Base-by-base conservation (phyloP, 306 rosid species). In the Begonia peltatifolia region DNA sequence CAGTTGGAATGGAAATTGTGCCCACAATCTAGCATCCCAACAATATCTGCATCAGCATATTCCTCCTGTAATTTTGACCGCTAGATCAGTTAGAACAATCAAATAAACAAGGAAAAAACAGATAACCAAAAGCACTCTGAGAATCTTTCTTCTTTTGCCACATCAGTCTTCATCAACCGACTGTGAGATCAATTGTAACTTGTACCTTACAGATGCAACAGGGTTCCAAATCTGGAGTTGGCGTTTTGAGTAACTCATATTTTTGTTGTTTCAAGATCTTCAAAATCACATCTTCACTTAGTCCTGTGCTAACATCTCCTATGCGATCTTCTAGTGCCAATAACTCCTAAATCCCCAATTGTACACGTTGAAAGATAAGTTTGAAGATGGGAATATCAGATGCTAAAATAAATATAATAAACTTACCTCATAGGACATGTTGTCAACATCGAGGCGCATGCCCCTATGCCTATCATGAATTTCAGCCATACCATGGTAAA, bases 371-470 rank as follows among this genome's bases (percentile, higher is more conserved):
- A 20, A 2, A 15, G 11, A 50, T 50, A 5, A 2, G 10, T 14
- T 17, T 50, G 11, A 50, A 50, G 10, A 20, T 9, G 12, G 16
- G 23, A 0, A 20, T 20, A 20, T 20, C 23, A 30, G 38, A 30
- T 30, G 38, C 38, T 0, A 5, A 4, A 30, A 30, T 30, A 30
- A 7, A 5, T 30, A 7, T 30, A 30, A 30, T 5, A 2, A 0
- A 47, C 53, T 69, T 79, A 83, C 96, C 96, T 87, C 96, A 2
- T 87, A 83, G 44, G 94, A 83, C 94, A 87, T 83, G 79, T 87
- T 87, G 65, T 87, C 96, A 43, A 87, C 96, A 66, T 87, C 96
- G 44, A 87, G 93, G 72, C 94, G 94, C 96, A 87, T 80, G 68
- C 78, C 94, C 67, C 96, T 73, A 75, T 87, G 96, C 71, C 96